Percentiles rank a stretch among this genome's conserved stretches.
Conservation (phyloP, 768 basidiomycete species). For the Phallus indusiatus region DNA sequence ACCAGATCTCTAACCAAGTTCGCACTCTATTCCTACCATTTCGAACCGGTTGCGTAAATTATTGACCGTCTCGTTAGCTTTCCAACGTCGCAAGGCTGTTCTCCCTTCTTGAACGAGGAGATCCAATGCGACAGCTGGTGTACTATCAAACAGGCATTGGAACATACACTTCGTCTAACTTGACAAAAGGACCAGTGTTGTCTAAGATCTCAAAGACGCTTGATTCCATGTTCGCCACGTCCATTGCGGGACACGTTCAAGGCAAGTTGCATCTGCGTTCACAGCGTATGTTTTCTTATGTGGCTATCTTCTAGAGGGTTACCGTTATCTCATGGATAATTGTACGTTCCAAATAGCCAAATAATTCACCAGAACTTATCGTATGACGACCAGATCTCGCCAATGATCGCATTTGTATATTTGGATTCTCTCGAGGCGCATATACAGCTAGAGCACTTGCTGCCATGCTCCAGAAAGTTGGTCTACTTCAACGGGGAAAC, state of each 20-base stretch:
- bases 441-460: slow-evolving; percentile 27
- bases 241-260: slow-evolving; percentile 7
- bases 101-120: slow-evolving; percentile 22
- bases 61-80: slow-evolving; percentile 8
- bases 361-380: background rate
- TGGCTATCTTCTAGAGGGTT: slow-evolving; percentile 12
- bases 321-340: slow-evolving; percentile 21
- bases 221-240: slow-evolving; percentile 16
- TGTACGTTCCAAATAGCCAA: slow-evolving; percentile 5
- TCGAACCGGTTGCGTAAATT: background rate
- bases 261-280: background rate
- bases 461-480: slow-evolving; percentile 25
- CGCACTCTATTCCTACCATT: slow-evolving; percentile 12
- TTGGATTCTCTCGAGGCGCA: slow-evolving; percentile 32
- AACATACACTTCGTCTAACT: slow-evolving; percentile 9
- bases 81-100: slow-evolving; percentile 24
- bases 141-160: slow-evolving; percentile 20
- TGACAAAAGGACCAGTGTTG: slow-evolving; percentile 2
- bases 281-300: background rate
- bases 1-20: slow-evolving; percentile 41
- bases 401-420: slow-evolving; percentile 25
- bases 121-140: slow-evolving; percentile 20
- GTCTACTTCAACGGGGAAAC: slow-evolving; percentile 5
- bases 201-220: slow-evolving; percentile 16
- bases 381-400: background rate